These are phyloP conservation scores for Fusarium sp. DNA, from an alignment of 2,329 filamentous ascomycete genomes.

Conservation along the genomic window DNA sequence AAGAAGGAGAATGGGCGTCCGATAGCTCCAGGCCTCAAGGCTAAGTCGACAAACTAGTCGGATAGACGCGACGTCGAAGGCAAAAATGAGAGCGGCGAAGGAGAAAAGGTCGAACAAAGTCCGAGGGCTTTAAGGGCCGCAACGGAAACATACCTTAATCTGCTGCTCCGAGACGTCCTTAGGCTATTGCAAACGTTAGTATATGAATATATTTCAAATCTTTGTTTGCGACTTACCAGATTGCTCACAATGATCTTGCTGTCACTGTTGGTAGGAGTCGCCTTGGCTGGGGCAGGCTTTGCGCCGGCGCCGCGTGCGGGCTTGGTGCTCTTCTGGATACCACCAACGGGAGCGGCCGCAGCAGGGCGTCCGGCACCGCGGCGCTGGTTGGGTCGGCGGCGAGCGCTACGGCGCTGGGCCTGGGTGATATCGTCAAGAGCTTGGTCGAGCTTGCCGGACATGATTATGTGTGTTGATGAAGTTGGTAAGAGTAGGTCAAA, in stretches of 20 bases:
- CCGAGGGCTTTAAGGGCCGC: constrained; percentile 74
- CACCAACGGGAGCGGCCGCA: constrained; percentile 79
- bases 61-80: constrained; percentile 45
- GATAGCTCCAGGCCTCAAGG: constrained; percentile 43
- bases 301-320: constrained; percentile 67
- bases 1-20: constrained; percentile 50
- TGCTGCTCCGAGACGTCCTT: constrained; percentile 95
- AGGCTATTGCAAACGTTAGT: constrained; percentile 74
- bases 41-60: constrained; percentile 34
- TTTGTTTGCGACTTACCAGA: constrained; percentile 73
- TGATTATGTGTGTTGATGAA: constrained; percentile 58
- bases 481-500: constrained; percentile 28
- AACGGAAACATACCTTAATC: constrained; percentile 99
- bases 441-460: constrained; percentile 96
- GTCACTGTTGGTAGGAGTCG: constrained; percentile 72
- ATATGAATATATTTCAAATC: background rate
- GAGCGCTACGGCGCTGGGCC: constrained; percentile 72
- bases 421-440: constrained; percentile 98
- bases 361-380: constrained; percentile 64
- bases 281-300: constrained; percentile 74
- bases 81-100: constrained; percentile 54
- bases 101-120: constrained; percentile 74
- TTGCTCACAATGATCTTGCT: constrained; percentile 99
- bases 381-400: constrained; percentile 63
- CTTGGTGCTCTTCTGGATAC: constrained; percentile 83